Evolutionary conservation across 805 yeast species (phyloP).

Genomic region (Ogataea pilisensis): DNA sequence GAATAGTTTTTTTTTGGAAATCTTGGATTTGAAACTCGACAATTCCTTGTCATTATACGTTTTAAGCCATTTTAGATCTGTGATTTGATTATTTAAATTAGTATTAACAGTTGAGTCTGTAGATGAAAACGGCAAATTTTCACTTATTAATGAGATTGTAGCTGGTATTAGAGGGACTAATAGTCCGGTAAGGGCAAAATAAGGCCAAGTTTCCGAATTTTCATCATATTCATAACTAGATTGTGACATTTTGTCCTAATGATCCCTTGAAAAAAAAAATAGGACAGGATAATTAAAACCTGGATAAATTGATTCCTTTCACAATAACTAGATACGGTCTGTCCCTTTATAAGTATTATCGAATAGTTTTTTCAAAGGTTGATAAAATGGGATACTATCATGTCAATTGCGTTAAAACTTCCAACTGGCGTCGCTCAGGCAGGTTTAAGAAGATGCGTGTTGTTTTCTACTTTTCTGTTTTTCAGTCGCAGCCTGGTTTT

Average conservation of each 20-base stretch:
- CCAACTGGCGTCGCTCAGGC: too few species aligned
- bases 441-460: too few species aligned
- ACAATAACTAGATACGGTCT: too few species aligned
- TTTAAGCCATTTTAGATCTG: constrained; percentile 30
- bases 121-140: constrained; percentile 1
- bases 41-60: constrained; percentile 33
- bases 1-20: constrained; percentile 30
- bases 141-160: constrained; percentile 24
- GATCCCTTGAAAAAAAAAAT: background rate
- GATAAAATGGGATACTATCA: too few species aligned
- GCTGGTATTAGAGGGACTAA: constrained; percentile 64
- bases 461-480: too few species aligned
- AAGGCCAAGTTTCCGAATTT: constrained; percentile 90
- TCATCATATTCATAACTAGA: constrained; percentile 79
- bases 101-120: background rate
- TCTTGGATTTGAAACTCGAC: constrained; percentile 26
- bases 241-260: constrained; percentile 36
- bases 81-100: constrained; percentile 1
- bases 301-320: too few species aligned
- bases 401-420: too few species aligned
- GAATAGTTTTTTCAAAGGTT: too few species aligned
- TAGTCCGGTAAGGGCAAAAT: constrained; percentile 70
- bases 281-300: background rate
- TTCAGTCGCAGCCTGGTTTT: too few species aligned
- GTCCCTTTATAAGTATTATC: too few species aligned